Evolutionary conservation across 495 filamentous ascomycete genomes (phyloP).

Genomic region (Penicillium pulvis): DNA sequence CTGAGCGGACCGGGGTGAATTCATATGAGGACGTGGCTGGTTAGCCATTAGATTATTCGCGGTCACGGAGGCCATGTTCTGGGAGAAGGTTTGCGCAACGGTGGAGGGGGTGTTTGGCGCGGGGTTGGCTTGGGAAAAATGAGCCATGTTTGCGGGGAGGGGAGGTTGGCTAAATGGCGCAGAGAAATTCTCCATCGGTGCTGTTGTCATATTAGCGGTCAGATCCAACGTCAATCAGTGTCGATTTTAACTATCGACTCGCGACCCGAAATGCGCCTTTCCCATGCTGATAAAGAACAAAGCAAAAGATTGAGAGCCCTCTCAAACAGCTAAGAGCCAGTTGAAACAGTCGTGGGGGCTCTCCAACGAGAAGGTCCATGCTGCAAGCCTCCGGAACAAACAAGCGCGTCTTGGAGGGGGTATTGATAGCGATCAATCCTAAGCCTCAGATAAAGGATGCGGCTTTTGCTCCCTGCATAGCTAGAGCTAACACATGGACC

Average conservation of each 20-base stretch:
- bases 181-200: conserved; percentile 46
- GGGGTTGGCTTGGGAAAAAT: conserved; percentile 38
- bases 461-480: neutral
- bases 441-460: neutral
- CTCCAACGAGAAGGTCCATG: conserved; percentile 10
- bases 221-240: conserved; percentile 10
- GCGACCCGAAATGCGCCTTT: neutral
- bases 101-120: conserved; percentile 37
- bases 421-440: neutral
- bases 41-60: conserved; percentile 39
- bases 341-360: conserved; percentile 2
- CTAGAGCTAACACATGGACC: conserved; percentile 5
- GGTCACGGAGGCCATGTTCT: conserved; percentile 43
- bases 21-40: conserved; percentile 38
- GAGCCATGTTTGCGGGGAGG: conserved; percentile 37
- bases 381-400: conserved; percentile 6
- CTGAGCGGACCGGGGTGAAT: conserved; percentile 30
- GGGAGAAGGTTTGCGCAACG: conserved; percentile 38
- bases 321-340: conserved; percentile 8
- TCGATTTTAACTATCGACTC: conserved; percentile 11
- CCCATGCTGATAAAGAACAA: conserved; percentile 5
- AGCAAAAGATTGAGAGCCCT: conserved; percentile 8
- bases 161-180: conserved; percentile 43
- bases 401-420: neutral
- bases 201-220: conserved; percentile 26